These are phyloP conservation scores for Alternaria atra DNA, from an alignment of 2,329 filamentous ascomycete species.

Conservation along the genomic window DNA sequence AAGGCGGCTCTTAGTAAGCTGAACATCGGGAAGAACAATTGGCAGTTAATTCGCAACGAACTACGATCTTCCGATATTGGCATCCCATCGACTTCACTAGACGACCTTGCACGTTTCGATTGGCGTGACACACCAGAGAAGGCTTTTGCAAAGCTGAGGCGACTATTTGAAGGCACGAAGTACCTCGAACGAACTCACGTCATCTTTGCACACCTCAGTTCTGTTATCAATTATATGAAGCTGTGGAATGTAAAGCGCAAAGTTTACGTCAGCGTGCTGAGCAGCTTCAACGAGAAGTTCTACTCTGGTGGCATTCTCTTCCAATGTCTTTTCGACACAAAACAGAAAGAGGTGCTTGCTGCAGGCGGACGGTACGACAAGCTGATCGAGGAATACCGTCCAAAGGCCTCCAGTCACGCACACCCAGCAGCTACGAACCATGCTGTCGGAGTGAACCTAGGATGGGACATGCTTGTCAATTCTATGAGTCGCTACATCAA, in stretches of 20 bases:
- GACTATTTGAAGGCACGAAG: slow-evolving; percentile 64
- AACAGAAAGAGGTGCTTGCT: slow-evolving; percentile 83
- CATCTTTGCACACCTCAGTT: slow-evolving; percentile 78
- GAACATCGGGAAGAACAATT: slow-evolving; percentile 81
- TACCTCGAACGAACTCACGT: slow-evolving; percentile 61
- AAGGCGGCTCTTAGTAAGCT: slow-evolving; percentile 88
- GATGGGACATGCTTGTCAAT: slow-evolving; percentile 82
- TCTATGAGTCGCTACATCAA: slow-evolving; percentile 65
- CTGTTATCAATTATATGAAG: slow-evolving; percentile 79
- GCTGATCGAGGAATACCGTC: slow-evolving; percentile 83
- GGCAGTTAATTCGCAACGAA: slow-evolving; percentile 83
- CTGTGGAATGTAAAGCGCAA: slow-evolving; percentile 78
- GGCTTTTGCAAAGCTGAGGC: slow-evolving; percentile 70
- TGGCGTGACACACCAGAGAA: slow-evolving; percentile 82
- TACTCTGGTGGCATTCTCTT: slow-evolving; percentile 84
- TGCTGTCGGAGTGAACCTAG: slow-evolving; percentile 90
- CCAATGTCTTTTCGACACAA: slow-evolving; percentile 87
- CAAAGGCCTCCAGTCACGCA: slow-evolving; percentile 68
- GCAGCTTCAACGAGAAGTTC: slow-evolving; percentile 90
- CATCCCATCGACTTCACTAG: slow-evolving; percentile 86
- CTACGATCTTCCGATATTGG: slow-evolving; percentile 83
- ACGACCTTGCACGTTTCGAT: slow-evolving; percentile 90
- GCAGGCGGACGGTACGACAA: slow-evolving; percentile 93
- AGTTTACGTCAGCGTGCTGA: slow-evolving; percentile 84
- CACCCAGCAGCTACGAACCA: slow-evolving; percentile 63